A percentile compares a stretch with the other conserved stretches of the same genome.
These are phyloP conservation scores for Daldinia concentrica DNA, from an alignment of 495 filamentous ascomycete species.

Conservation along the genomic window DNA sequence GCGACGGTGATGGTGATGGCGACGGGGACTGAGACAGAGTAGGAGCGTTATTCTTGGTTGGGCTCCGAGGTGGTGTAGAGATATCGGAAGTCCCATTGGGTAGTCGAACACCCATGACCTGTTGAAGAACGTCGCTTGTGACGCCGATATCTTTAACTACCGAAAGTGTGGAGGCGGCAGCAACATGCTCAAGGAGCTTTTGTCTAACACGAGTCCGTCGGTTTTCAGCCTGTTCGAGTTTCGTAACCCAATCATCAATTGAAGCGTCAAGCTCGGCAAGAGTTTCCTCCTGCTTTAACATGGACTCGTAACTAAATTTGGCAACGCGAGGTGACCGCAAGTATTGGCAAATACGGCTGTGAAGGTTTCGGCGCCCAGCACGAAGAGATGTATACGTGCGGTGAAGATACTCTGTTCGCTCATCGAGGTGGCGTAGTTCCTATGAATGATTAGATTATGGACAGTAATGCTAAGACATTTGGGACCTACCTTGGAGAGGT, in stretches of 20 bases:
- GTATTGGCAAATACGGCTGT: slow-evolving; percentile 73
- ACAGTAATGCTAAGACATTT: neutral
- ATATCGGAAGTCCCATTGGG: slow-evolving; percentile 53
- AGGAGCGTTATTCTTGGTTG: slow-evolving; percentile 48
- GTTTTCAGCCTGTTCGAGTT: slow-evolving; percentile 80
- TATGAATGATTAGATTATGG: slow-evolving; percentile 44
- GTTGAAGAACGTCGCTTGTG: slow-evolving; percentile 54
- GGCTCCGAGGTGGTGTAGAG: slow-evolving; percentile 60
- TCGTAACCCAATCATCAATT: slow-evolving; percentile 78
- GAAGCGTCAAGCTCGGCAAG: slow-evolving; percentile 74
- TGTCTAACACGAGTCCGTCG: slow-evolving; percentile 73
- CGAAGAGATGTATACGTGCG: slow-evolving; percentile 74
- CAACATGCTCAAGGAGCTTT: slow-evolving; percentile 78
- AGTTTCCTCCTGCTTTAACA: slow-evolving; percentile 79
- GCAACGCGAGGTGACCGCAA: slow-evolving; percentile 69
- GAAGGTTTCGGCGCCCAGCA: slow-evolving; percentile 71
- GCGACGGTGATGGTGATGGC: slow-evolving; percentile 55
- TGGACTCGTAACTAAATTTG: slow-evolving; percentile 71
- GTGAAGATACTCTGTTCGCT: slow-evolving; percentile 75
- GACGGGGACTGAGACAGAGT: slow-evolving; percentile 50
- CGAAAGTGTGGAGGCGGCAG: slow-evolving; percentile 64
- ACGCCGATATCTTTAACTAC: slow-evolving; percentile 44
- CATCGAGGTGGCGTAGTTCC: slow-evolving; percentile 75
- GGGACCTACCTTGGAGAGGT: slow-evolving; percentile 65
- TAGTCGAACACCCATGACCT: slow-evolving; percentile 51